phyloP scores from a whole-genome alignment of 139 green algal genomes.

The Deuterostichococcus epilithicus region DNA sequence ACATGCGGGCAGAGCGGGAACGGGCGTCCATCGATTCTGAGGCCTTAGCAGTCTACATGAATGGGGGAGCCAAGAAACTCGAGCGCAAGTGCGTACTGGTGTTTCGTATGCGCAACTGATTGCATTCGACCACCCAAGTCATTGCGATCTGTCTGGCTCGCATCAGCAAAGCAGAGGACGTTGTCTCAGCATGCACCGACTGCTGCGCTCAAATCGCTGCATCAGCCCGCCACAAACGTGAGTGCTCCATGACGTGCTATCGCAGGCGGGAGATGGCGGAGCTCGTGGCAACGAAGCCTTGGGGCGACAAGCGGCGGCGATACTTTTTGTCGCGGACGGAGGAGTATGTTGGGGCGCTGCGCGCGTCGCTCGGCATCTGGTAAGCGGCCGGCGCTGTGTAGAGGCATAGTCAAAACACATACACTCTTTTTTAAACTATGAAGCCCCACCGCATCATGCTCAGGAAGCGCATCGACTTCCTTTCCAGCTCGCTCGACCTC shows the following conservation, averaged over 20 bases:
- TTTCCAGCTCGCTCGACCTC: too few species aligned
- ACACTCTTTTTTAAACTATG: background rate
- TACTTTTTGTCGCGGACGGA: constrained; percentile 79
- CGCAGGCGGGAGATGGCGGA: constrained; percentile 55
- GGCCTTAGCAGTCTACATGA: constrained; percentile 61
- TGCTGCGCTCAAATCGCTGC: too few species aligned
- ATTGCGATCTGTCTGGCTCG: too few species aligned
- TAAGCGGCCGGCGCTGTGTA: background rate
- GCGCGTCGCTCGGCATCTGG: constrained; percentile 77
- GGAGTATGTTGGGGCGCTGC: constrained; percentile 73
- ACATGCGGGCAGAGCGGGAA: constrained; percentile 50
- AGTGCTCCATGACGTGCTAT: too few species aligned
- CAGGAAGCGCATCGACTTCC: too few species aligned
- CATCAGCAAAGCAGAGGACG: too few species aligned
- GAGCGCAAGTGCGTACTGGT: constrained; percentile 58
- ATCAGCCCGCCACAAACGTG: background rate
- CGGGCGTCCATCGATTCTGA: constrained; percentile 60
- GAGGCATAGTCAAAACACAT: background rate
- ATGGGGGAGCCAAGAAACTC: constrained; percentile 65
- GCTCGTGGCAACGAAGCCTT: constrained; percentile 50
- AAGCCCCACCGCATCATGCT: too few species aligned
- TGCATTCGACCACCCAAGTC: too few species aligned
- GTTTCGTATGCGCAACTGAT: too few species aligned
- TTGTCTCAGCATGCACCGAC: too few species aligned
- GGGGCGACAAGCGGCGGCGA: constrained; percentile 73